These are phyloP conservation scores for Lophium mytilinum DNA, from an alignment of 495 filamentous ascomycete genomes.

Conservation along the genomic window DNA sequence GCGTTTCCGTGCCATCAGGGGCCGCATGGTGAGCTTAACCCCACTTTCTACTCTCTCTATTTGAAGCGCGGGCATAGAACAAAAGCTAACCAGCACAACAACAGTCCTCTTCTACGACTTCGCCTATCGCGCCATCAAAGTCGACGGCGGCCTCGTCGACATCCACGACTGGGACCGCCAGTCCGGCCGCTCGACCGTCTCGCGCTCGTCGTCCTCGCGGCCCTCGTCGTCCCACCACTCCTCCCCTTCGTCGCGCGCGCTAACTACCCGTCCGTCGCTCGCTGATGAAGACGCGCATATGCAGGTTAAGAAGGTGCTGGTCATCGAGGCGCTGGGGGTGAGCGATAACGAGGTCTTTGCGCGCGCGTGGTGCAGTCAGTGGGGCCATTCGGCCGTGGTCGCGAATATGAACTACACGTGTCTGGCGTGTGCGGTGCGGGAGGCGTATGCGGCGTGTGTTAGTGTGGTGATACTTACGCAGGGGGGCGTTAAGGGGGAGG, in stretches of 20 bases:
- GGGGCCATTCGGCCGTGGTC: slow-evolving; percentile 58
- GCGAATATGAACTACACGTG: slow-evolving; percentile 61
- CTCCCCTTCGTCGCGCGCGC: slow-evolving; percentile 6
- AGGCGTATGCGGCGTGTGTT: slow-evolving; percentile 61
- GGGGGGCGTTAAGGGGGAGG: slow-evolving; percentile 33
- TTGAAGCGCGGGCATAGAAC: no score
- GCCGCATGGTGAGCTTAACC: slow-evolving; percentile 43
- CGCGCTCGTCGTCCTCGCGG: slow-evolving; percentile 12
- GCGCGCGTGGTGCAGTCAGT: slow-evolving; percentile 63
- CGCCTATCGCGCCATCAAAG: slow-evolving; percentile 44
- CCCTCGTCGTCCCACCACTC: slow-evolving; percentile 6
- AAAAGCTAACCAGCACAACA: background rate
- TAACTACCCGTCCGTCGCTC: slow-evolving; percentile 6
- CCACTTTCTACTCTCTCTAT: background rate
- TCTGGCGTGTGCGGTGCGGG: slow-evolving; percentile 61
- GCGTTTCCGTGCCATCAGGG: slow-evolving; percentile 62
- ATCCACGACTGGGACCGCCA: slow-evolving; percentile 52
- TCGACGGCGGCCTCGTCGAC: slow-evolving; percentile 48
- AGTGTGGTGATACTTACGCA: slow-evolving; percentile 61
- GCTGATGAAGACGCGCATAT: slow-evolving; percentile 4
- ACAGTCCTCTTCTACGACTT: slow-evolving; percentile 58
- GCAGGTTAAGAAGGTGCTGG: slow-evolving; percentile 53
- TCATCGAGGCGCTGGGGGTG: slow-evolving; percentile 62
- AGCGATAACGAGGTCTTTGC: slow-evolving; percentile 66
- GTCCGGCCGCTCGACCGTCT: slow-evolving; percentile 6